Evolutionary conservation across 176 grass and related monocot genomes (phyloP), one percentile per base, ranked within the genome.

Genomic region (Musa troglodytarum): DNA sequence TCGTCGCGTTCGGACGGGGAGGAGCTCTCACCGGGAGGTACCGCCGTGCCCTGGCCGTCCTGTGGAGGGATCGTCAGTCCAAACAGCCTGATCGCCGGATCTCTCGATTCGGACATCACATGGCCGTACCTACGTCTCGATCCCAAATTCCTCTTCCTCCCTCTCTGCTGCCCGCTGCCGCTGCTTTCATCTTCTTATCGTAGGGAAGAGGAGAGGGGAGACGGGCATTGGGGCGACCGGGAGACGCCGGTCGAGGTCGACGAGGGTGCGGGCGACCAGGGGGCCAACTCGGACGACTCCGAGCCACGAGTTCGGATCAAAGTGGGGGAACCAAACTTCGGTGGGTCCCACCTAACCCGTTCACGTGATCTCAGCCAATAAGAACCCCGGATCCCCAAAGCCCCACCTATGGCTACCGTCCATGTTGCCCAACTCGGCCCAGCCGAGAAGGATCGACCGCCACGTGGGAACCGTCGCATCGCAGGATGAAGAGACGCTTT

Each of bases 31-130:
- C 34, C 34, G 34, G 34, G 34, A 43, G 34, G 34, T 6, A 6
- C 34, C 34, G 4, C 34, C 34, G 34, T 23, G 63, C 21, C 49
- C 69, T 72, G 43, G 20, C n/a, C 17, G 11, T 72, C 70, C 50
- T 11, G 50, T 11, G 24, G 70, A n/a, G 70, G 70, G n/a, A 72
- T 72, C 49, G n/a, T 21, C 70, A n/a, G 50, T 0, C 70, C 70
- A 11, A 72, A 72, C 10, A 72, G 3, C 50, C 10, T 72, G 70
- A 72, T 72, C 10, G 19, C n/a, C 70, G 51, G 70, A 72, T 72
- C 70, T 72, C 70, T 34, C 15, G 50, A 20, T 3, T 8, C 50
- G 49, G 50, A 20, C 70, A 72, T 72, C 70, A 23, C 51, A 51
- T 23, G 49, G 70, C 11, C 67, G 29, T 50, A 24, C 2, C 50